Evolutionary conservation across 2,329 filamentous ascomycete genomes (phyloP), one percentile per base, ranked within the genome.

Genomic region (Corinectria fuckeliana): DNA sequence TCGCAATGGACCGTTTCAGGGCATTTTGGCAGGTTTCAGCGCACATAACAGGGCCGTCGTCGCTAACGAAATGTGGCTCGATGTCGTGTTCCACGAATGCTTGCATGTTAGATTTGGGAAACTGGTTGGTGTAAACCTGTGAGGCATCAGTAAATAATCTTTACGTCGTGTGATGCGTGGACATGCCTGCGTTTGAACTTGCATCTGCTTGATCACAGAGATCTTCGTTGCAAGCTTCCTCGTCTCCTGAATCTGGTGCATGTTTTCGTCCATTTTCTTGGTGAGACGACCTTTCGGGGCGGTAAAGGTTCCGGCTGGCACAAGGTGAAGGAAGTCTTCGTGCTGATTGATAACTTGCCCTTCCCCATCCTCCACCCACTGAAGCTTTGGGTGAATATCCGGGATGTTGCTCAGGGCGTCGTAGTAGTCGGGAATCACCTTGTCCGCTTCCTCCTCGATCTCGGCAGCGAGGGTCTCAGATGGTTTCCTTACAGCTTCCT

Each of bases 181-280:
- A 28, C 80, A 73, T 85, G 92, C 91, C 85, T 97, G 95, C 50
- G 93, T 92, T 75, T 99, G 95, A 53, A 98, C 87, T 78, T 99
- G 95, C 95, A 99, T 99, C 79, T 99, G 95, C 80, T 98, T 99
- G 74, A 99, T 95, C 62, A 99, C 92, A 48, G 92, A 90, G 74
- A 99, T 97, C 78, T 98, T 99, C 10, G 93, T 93, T 70, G 93
- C 96, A 26, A 99, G 85, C 74, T 97, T 98, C 67, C 95, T 86
- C 1, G 95, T 99, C 71, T 98, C 94, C 75, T 99, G 95, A 84
- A 99, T 93, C 73, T 97, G 93, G 61, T 88, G 87, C 77, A 98
- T 92, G 69, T 99, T 99, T 55, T 88, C 86, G 68, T 97, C 92
- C 77, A 99, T 90, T 73, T 90, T 94, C 68, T 87, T 87, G 1